Percentiles rank a stretch among this genome's conserved stretches.
phyloP scores from a whole-genome alignment of 2,329 filamentous ascomycete species.

The Talaromyces sp. region DNA sequence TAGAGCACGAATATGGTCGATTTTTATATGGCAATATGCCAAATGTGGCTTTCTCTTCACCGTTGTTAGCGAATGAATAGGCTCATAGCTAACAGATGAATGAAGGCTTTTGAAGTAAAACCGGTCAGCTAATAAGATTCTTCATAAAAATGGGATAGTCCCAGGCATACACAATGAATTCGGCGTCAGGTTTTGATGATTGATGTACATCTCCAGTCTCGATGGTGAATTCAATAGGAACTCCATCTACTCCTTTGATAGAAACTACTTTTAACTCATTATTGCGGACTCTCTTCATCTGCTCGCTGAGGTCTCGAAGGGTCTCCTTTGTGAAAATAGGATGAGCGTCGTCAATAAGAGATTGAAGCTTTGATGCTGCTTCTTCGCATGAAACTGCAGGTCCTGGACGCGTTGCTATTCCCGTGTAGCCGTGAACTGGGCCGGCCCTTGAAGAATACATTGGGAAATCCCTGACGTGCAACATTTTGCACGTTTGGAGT shows the following conservation, averaged over 20 bases:
- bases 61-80: background rate
- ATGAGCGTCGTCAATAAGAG: background rate
- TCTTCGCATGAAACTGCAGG: conserved; percentile 7
- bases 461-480: background rate
- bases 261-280: background rate
- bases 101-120: background rate
- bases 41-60: background rate
- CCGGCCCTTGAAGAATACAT: background rate
- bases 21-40: conserved; percentile 5
- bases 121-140: background rate
- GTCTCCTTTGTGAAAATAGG: conserved; percentile 3
- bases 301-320: conserved; percentile 1
- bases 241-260: conserved; percentile 5
- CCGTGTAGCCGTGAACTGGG: background rate
- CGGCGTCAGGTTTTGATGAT: conserved; percentile 1
- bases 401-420: background rate
- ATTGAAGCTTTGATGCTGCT: conserved; percentile 4
- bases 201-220: conserved; percentile 3
- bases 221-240: conserved; percentile 2
- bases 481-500: background rate
- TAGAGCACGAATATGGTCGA: conserved; percentile 3
- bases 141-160: background rate
- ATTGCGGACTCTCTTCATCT: conserved; percentile 1
- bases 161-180: conserved; percentile 6
- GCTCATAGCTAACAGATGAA: background rate